Evolutionary conservation across 2,329 filamentous ascomycete genomes (phyloP).

Genomic region (Fusarium sp.): DNA sequence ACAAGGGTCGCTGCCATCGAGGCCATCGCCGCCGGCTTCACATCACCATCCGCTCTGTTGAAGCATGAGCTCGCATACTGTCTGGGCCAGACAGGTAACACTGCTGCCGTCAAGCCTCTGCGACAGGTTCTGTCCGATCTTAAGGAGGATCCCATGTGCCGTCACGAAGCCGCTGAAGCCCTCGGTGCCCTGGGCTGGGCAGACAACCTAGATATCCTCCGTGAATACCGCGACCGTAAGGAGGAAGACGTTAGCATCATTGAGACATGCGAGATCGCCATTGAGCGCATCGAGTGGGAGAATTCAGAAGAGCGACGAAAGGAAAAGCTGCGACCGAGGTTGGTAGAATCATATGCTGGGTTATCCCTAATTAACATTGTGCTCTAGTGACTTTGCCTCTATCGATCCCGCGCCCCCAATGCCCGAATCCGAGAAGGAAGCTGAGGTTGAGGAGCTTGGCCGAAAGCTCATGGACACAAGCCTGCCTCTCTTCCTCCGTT

Average conservation of each 20-base stretch:
- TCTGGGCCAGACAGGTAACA: conserved; percentile 88
- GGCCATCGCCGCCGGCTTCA: conserved; percentile 89
- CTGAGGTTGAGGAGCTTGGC: conserved; percentile 82
- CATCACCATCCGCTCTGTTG: conserved; percentile 86
- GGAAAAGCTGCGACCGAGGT: conserved; percentile 88
- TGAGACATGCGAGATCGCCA: conserved; percentile 97
- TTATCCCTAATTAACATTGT: conserved; percentile 47
- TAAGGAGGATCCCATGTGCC: conserved; percentile 92
- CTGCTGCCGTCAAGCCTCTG: conserved; percentile 78
- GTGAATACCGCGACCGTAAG: conserved; percentile 77
- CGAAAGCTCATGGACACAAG: conserved; percentile 81
- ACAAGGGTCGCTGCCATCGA: conserved; percentile 67
- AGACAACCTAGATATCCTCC: conserved; percentile 79
- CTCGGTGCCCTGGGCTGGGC: conserved; percentile 86
- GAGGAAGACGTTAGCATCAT: conserved; percentile 84
- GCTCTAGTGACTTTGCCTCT: conserved; percentile 86
- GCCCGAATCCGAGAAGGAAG: conserved; percentile 75
- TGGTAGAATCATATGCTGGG: conserved; percentile 47
- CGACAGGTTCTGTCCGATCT: conserved; percentile 79
- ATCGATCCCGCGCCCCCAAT: conserved; percentile 95
- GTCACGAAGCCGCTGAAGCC: conserved; percentile 96
- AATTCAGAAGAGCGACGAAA: conserved; percentile 76
- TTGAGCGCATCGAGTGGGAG: conserved; percentile 95
- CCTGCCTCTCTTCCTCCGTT: conserved; percentile 88
- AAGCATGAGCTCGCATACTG: conserved; percentile 99